Conservation (phyloP, 441 rosid species). For the Gossypium davidsonii region DNA sequence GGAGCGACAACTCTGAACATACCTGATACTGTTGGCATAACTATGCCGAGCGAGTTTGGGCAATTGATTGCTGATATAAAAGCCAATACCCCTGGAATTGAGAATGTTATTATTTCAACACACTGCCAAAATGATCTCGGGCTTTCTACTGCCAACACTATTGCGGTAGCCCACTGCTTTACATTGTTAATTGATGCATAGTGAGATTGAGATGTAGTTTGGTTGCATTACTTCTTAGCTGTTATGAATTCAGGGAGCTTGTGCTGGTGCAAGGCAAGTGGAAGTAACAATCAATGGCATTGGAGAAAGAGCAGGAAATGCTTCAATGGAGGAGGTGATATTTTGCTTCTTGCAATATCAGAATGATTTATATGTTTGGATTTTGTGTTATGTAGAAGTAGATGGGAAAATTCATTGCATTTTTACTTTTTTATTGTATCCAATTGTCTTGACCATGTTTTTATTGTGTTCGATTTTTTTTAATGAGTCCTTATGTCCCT, state of each 20-base stretch:
- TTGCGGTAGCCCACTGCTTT: constrained; percentile 46
- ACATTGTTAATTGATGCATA: constrained; percentile 1
- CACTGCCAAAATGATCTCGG: constrained; percentile 98
- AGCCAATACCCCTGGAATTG: constrained; percentile 79
- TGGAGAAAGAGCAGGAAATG: constrained; percentile 97
- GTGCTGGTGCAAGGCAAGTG: constrained; percentile 82
- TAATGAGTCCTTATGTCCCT: neutral
- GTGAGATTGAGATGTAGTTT: neutral
- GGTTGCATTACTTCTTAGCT: constrained; percentile 17
- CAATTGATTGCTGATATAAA: constrained; percentile 75
- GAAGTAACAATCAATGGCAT: constrained; percentile 93
- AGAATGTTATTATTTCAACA: constrained; percentile 70
- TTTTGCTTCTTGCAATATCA: neutral
- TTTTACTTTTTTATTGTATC: neutral
- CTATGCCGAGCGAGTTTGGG: constrained; percentile 71
- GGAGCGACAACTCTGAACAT: constrained; percentile 90
- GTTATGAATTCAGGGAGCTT: constrained; percentile 57
- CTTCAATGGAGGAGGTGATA: constrained; percentile 86
- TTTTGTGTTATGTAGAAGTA: neutral
- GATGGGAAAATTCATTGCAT: neutral
- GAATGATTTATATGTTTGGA: neutral
- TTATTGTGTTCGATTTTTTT: neutral
- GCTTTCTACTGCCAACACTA: constrained; percentile 87
- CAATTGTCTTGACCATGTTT: neutral
- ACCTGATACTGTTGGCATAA: constrained; percentile 91